These are phyloP conservation scores for Catharanthus roseus DNA, from an alignment of 257 asterid genomes.

Conservation along the genomic window DNA sequence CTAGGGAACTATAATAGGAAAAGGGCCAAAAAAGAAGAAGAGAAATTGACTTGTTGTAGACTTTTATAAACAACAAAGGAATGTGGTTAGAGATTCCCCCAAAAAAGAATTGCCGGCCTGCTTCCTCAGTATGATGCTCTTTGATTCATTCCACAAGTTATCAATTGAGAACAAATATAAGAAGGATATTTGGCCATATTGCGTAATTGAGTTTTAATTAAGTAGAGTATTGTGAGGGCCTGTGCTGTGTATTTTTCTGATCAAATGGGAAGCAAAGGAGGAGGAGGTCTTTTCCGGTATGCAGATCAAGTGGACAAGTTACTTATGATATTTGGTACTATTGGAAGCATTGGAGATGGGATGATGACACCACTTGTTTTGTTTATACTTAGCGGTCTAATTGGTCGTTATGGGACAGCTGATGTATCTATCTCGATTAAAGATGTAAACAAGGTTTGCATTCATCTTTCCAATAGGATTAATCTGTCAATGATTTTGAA, in stretches of 20 bases:
- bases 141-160: neutral
- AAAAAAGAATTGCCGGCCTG: constrained; percentile 9
- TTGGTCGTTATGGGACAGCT: constrained; percentile 45
- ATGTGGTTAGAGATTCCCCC: neutral
- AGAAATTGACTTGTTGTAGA: constrained; percentile 1
- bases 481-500: neutral
- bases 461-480: neutral
- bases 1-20: neutral
- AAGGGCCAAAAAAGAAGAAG: neutral
- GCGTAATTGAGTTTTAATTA: neutral
- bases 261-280: constrained; percentile 39
- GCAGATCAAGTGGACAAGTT: constrained; percentile 60
- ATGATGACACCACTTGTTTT: constrained; percentile 62
- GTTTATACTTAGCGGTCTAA: constrained; percentile 47
- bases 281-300: constrained; percentile 42
- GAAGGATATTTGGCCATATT: neutral
- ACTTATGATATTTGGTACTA: constrained; percentile 52
- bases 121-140: neutral
- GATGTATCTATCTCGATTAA: constrained; percentile 26
- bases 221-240: neutral
- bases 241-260: neutral
- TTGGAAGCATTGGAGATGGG: constrained; percentile 81
- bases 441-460: constrained; percentile 49
- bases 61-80: neutral
- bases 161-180: neutral